These are phyloP conservation scores for Brassica carinata DNA, from an alignment of 345 rosid species.

Conservation along the genomic window DNA sequence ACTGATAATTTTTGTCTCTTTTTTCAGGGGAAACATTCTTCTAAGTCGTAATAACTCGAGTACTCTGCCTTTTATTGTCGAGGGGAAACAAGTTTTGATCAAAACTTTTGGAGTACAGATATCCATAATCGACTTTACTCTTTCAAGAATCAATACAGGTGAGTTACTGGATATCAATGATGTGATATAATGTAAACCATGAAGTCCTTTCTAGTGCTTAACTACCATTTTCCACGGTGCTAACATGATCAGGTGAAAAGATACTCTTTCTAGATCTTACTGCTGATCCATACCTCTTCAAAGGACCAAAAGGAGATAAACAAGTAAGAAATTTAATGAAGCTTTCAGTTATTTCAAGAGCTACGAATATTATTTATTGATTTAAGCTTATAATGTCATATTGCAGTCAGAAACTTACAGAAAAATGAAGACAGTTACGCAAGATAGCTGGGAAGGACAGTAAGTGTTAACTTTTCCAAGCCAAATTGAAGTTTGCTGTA, in stretches of 20 bases:
- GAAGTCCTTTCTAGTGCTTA: background rate
- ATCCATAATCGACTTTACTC: constrained; percentile 90
- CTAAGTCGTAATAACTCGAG: constrained; percentile 63
- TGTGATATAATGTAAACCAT: constrained; percentile 3
- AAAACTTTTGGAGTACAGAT: constrained; percentile 63
- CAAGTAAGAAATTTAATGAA: constrained; percentile 53
- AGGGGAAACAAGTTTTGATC: constrained; percentile 57
- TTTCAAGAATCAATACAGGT: constrained; percentile 93
- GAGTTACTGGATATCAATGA: constrained; percentile 12
- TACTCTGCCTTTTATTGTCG: constrained; percentile 53
- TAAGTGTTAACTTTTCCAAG: constrained; percentile 30
- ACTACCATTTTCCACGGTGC: constrained; percentile 3
- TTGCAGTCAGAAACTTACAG: constrained; percentile 91
- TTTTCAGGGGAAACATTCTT: constrained; percentile 86
- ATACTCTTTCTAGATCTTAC: constrained; percentile 85
- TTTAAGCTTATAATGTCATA: constrained; percentile 14
- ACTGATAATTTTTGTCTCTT: constrained; percentile 23
- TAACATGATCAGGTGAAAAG: constrained; percentile 58
- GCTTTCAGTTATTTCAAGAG: background rate
- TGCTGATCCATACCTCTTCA: constrained; percentile 83
- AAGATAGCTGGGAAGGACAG: constrained; percentile 94
- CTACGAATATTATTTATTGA: background rate
- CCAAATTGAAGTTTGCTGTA: constrained; percentile 5
- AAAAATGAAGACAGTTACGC: constrained; percentile 73
- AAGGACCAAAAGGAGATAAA: constrained; percentile 88